These are phyloP conservation scores for Citeromyces hawaiiensis DNA, from an alignment of 1,139 yeast species.

Conservation along the genomic window DNA sequence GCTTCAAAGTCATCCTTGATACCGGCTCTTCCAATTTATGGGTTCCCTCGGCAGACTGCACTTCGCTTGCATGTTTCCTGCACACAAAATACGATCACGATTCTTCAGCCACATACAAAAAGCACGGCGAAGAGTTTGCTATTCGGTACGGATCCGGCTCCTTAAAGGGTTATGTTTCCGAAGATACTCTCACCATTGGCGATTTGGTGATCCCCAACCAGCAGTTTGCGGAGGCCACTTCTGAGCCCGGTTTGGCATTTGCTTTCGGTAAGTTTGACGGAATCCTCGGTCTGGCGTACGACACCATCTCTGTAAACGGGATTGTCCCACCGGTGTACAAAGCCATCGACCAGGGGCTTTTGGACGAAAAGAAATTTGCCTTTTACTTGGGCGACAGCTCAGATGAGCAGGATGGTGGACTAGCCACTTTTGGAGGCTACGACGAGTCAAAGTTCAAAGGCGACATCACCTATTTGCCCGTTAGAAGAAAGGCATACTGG, in stretches of 20 bases:
- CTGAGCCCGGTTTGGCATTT: slow-evolving; percentile 94
- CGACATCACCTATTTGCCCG: slow-evolving; percentile 86
- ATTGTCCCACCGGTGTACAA: slow-evolving; percentile 90
- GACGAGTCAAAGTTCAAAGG: slow-evolving; percentile 68
- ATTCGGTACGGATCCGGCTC: slow-evolving; percentile 91
- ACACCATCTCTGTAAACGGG: slow-evolving; percentile 75
- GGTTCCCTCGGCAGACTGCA: slow-evolving; percentile 86
- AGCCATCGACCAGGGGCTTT: slow-evolving; percentile 67
- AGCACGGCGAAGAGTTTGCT: slow-evolving; percentile 74
- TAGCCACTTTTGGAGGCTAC: slow-evolving; percentile 89
- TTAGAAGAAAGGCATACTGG: slow-evolving; percentile 99
- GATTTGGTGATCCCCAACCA: slow-evolving; percentile 76
- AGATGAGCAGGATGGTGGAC: slow-evolving; percentile 66
- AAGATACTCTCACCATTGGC: slow-evolving; percentile 70
- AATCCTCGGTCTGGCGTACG: slow-evolving; percentile 87
- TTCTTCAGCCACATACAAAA: slow-evolving; percentile 64
- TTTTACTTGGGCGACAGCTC: slow-evolving; percentile 77
- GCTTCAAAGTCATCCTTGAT: slow-evolving; percentile 81
- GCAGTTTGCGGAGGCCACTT: slow-evolving; percentile 93
- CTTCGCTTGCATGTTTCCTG: slow-evolving; percentile 88
- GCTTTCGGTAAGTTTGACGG: slow-evolving; percentile 98
- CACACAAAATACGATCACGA: slow-evolving; percentile 84
- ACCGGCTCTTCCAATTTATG: slow-evolving; percentile 95
- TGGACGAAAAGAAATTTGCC: slow-evolving; percentile 77
- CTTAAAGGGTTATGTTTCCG: slow-evolving; percentile 81